A percentile compares a stretch with the other conserved stretches of the same genome.
These are phyloP conservation scores for Mycena sp. DNA, from an alignment of 1,284 basidiomycete species.

Conservation along the genomic window DNA sequence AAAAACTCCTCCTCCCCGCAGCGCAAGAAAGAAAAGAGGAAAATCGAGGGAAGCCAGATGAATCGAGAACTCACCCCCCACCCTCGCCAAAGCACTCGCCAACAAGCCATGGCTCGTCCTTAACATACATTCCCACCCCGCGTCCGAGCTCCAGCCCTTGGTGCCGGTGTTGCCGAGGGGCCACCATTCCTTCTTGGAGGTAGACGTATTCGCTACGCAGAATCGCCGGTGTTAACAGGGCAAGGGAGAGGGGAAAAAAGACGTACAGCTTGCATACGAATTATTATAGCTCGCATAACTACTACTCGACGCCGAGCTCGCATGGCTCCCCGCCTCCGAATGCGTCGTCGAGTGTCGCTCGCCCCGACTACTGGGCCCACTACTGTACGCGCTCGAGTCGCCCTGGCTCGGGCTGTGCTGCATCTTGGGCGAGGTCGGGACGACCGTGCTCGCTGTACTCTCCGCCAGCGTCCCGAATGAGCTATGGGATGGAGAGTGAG, in stretches of 20 bases:
- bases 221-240: background rate
- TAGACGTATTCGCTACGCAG: background rate
- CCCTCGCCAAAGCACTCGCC: too few relatives aligned
- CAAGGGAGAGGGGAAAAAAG: background rate
- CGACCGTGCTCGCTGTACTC: background rate
- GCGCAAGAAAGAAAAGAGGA: too few relatives aligned
- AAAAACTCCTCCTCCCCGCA: conserved; percentile 87
- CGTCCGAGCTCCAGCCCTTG: conserved; percentile 88
- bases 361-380: background rate
- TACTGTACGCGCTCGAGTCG: background rate
- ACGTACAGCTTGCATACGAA: background rate
- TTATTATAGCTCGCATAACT: background rate
- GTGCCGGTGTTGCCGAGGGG: background rate
- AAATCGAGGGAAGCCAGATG: too few relatives aligned
- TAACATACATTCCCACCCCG: too few relatives aligned
- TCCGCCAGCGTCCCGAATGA: background rate
- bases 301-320: background rate
- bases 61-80: too few relatives aligned
- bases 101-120: too few relatives aligned
- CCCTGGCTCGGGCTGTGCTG: background rate
- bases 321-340: background rate
- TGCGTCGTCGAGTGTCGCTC: background rate
- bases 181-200: conserved; percentile 16
- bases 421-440: too few relatives aligned
- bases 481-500: too few relatives aligned